phyloP scores from a whole-genome alignment of 208 protist species.

The Crithidia brevicula region DNA sequence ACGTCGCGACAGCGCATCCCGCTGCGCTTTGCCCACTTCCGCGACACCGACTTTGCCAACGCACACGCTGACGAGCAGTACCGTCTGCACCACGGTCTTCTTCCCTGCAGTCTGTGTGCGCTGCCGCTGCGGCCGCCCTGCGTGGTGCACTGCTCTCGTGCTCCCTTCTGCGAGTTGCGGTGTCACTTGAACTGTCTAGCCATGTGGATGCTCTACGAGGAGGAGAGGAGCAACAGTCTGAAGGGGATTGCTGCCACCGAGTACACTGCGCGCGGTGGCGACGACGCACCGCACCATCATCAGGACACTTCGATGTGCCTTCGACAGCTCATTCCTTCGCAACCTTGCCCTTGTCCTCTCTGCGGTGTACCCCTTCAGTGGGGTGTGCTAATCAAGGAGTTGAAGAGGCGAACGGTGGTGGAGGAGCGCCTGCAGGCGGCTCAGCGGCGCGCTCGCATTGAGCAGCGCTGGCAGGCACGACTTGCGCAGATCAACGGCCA shows the following conservation, averaged over 20 bases:
- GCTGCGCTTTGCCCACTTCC: constrained; percentile 42
- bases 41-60: constrained; percentile 55
- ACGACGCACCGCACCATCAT: not conserved
- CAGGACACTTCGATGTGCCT: constrained; percentile 1
- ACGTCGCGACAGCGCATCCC: constrained; percentile 29
- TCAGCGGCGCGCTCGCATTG: constrained; percentile 47
- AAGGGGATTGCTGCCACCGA: not conserved
- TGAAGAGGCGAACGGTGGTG: constrained; percentile 65
- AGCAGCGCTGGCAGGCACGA: constrained; percentile 49
- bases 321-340: constrained; percentile 16
- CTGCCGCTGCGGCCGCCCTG: constrained; percentile 64
- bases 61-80: constrained; percentile 46
- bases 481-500: constrained; percentile 29
- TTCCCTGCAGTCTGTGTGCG: constrained; percentile 75
- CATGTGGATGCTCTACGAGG: constrained; percentile 69
- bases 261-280: not conserved
- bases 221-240: no score
- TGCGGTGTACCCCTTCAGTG: constrained; percentile 72
- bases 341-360: constrained; percentile 65
- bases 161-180: constrained; percentile 69
- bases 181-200: constrained; percentile 73
- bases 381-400: constrained; percentile 54
- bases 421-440: constrained; percentile 42
- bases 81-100: constrained; percentile 42
- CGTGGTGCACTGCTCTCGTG: constrained; percentile 63